Base-by-base conservation (phyloP, 345 rosid species). In the Sonneratia caseolaris region DNA sequence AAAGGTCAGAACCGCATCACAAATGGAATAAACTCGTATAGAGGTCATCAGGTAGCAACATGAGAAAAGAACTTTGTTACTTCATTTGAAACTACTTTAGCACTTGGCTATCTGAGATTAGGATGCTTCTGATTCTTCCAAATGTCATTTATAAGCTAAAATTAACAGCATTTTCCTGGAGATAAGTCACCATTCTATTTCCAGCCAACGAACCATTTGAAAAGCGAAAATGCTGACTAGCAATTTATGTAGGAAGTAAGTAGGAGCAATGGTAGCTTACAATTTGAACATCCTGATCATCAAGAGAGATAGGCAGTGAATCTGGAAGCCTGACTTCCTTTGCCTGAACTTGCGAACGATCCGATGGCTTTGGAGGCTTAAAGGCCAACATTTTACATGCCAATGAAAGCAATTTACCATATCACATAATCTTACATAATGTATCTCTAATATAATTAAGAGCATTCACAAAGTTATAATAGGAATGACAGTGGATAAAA, bases 291-390 rank as follows among this genome's bases (percentile, higher is more conserved):
- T 94, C 98, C 79, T 90, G 97, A 68, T 94, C 97, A 51, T 94
- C 97, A 49, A 94, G 82, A 1, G 93, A 81, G 75, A 90, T 86
- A 0, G 95, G 91, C 11, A 86, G 70, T 32, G 97, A 90, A 84
- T 91, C 95, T 5, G 95, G 97, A 68, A 94, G 88, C 83, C 96
- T 85, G 51, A 94, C 89, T 83, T 94, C 95, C 74, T 75, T 81
- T 10, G 87, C 84, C 82, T 86, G 96, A 35, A 94, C 87, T 81
- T 94, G 96, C 37, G 88, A 80, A 68, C 97, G 87, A 75, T 91
- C 93, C 0, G 91, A 87, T 1, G 83, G 82, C 61, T 82, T 91
- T 4, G 98, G 96, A 64, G 95, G 87, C 98, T 94, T 74, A 55
- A 68, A 82, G 78, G 22, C 18, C 68, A 19, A 37, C 69, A 47